Percentiles rank a stretch among this genome's conserved stretches.
phyloP scores from a whole-genome alignment of 805 yeast species.

The Wickerhamiella allomyrinae region DNA sequence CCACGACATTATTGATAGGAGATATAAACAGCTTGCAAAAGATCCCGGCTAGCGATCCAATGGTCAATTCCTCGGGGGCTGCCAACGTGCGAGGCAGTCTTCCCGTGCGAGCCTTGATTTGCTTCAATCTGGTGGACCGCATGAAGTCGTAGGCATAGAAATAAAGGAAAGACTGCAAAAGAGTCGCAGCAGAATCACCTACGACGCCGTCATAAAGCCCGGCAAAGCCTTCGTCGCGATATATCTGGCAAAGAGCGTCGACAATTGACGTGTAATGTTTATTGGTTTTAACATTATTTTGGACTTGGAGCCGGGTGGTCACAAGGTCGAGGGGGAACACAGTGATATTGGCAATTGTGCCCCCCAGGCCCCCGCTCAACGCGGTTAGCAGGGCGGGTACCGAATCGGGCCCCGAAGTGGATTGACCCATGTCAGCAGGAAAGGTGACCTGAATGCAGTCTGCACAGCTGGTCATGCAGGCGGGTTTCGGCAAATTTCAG shows the following conservation, averaged over 20 bases:
- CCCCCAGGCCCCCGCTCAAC: slow-evolving; percentile 23
- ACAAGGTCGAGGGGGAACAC: slow-evolving; percentile 23
- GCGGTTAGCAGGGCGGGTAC: slow-evolving; percentile 22
- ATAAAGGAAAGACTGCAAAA: slow-evolving; percentile 22
- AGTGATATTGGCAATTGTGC: slow-evolving; percentile 20
- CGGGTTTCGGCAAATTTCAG: no score
- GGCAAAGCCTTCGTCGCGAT: slow-evolving; percentile 50
- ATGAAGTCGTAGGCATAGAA: slow-evolving; percentile 22
- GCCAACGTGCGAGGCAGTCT: slow-evolving; percentile 19
- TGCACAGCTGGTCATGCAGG: no score
- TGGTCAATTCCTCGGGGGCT: slow-evolving; percentile 20
- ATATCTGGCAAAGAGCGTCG: slow-evolving; percentile 64
- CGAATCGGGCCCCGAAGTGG: no score
- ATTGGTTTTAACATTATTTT: slow-evolving; percentile 11
- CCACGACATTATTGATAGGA: slow-evolving; percentile 22
- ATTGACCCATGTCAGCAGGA: no score
- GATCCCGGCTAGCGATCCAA: slow-evolving; percentile 23
- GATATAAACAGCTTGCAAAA: slow-evolving; percentile 22
- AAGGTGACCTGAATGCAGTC: no score
- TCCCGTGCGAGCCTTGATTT: slow-evolving; percentile 12
- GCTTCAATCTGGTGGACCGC: slow-evolving; percentile 16
- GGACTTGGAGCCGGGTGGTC: slow-evolving; percentile 24
- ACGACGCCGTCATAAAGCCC: slow-evolving; percentile 71
- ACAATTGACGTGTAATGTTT: slow-evolving; percentile 46
- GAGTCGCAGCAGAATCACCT: slow-evolving; percentile 27